Base-by-base conservation (phyloP, 148 eudicot species). In the Silene latifolia region DNA sequence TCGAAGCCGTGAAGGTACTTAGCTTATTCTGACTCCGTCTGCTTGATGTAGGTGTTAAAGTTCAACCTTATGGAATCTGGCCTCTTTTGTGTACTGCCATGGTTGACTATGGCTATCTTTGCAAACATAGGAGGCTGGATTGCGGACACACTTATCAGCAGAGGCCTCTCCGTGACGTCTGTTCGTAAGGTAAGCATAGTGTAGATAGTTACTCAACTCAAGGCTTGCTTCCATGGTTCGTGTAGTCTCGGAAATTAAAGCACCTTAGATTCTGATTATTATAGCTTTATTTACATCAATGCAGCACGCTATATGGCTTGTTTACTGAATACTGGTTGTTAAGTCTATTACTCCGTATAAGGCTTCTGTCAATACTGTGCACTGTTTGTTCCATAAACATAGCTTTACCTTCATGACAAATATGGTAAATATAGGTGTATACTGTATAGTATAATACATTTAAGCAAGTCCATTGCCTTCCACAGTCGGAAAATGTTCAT, bases 41-140 rank as follows among this genome's bases (percentile, higher is more conserved):
- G 59, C 67, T 72, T 63, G 65, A 18, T 78, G 32, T 56, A 94
- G 98, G 98, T 94, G 76, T 83, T 94, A 82, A 90, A 90, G 80
- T 94, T 94, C 86, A 94, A 94, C 82, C 93, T 94, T 72, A 94
- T 91, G 54, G 98, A 94, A 73, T 94, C 98, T 53, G 97, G 97
- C 62, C 85, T 94, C 42, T 67, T 94, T 20, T 88, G 96, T 78
- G 98, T 91, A 73, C 75, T 94, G 61, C 98, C 98, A 81, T 94
- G 98, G 98, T 87, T 94, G 85, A 94, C 98, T 72, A 91, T 91
- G 98, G 98, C 98, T 47, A 76, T 90, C 48, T 94, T 88, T 85
- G 98, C 98, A 42, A 94, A 93, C 80, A 82, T 93, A 76, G 98
- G 98, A 78, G 97, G 98, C 42, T 94, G 98, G 98, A 94, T 94